A percentile compares a stretch with the other conserved stretches of the same genome.
phyloP scores from a whole-genome alignment of 805 yeast species.

The Kodamaea laetipori region DNA sequence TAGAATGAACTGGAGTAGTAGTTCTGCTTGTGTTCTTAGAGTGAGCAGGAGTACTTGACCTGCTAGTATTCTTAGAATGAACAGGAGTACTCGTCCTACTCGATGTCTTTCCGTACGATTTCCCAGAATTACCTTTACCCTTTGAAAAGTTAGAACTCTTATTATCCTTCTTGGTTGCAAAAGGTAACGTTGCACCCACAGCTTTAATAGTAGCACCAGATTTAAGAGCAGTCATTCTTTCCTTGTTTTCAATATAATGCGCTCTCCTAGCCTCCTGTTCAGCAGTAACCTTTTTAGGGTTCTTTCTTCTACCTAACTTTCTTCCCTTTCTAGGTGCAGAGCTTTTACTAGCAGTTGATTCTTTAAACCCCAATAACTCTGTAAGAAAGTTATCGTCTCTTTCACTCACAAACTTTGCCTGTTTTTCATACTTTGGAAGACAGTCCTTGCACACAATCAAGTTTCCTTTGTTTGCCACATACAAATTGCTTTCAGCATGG shows the following conservation, averaged over 20 bases:
- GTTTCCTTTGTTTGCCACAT: slow-evolving; percentile 27
- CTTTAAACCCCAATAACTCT: slow-evolving; percentile 52
- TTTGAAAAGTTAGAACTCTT: slow-evolving; percentile 1
- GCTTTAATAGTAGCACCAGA: slow-evolving; percentile 43
- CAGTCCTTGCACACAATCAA: slow-evolving; percentile 49
- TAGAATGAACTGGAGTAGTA: neutral
- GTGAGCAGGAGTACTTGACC: neutral
- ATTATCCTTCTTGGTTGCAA: slow-evolving; percentile 9
- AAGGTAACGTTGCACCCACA: slow-evolving; percentile 32
- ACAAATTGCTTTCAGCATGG: slow-evolving; percentile 42
- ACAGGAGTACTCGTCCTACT: neutral
- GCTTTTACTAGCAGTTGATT: slow-evolving; percentile 26
- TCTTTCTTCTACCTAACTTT: slow-evolving; percentile 35
- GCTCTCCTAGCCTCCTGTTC: slow-evolving; percentile 41
- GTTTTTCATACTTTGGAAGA: slow-evolving; percentile 20
- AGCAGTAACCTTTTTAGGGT: slow-evolving; percentile 26
- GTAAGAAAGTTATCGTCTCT: slow-evolving; percentile 49
- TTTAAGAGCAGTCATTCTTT: slow-evolving; percentile 33
- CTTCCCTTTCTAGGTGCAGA: slow-evolving; percentile 17
- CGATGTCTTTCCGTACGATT: neutral
- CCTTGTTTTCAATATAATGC: slow-evolving; percentile 37
- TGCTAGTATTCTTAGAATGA: neutral
- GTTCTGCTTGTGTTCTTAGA: neutral
- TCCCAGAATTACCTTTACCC: neutral
- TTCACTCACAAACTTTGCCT: slow-evolving; percentile 43